phyloP scores from a whole-genome alignment of 140 eudicot species.

The Anethum foeniculum region DNA sequence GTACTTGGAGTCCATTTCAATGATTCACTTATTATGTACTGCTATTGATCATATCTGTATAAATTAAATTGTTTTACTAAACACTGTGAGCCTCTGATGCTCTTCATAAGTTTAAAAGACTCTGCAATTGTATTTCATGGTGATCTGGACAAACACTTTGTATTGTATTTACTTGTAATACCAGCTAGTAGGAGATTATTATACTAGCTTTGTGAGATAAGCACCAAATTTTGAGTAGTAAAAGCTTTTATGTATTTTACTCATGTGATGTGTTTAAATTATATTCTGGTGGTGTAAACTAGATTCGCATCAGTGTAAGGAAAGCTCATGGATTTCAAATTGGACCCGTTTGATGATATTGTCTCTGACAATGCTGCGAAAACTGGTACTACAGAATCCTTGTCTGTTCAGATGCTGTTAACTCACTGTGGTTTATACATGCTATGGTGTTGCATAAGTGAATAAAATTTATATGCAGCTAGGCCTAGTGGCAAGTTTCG shows the following conservation, averaged over 20 bases:
- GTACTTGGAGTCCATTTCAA: neutral
- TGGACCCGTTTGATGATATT: constrained; percentile 37
- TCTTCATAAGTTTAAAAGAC: neutral
- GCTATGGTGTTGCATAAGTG: neutral
- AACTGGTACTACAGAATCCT: constrained; percentile 27
- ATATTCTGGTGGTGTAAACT: neutral
- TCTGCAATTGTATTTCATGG: neutral
- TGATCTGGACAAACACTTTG: neutral
- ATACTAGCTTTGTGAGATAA: neutral
- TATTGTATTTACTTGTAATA: too few relatives aligned
- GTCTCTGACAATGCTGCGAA: constrained; percentile 29
- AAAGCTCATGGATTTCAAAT: constrained; percentile 26
- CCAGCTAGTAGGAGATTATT: neutral
- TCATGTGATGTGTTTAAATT: neutral
- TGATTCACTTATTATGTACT: neutral
- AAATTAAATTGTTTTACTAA: neutral
- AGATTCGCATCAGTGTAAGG: neutral
- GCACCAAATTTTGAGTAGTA: neutral
- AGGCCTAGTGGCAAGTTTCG: constrained; percentile 45
- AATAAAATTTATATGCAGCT: constrained; percentile 22
- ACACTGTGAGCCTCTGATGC: neutral
- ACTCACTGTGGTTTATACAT: neutral
- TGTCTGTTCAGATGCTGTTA: neutral
- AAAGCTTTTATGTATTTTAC: neutral
- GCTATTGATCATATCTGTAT: neutral